Base-by-base conservation (phyloP, 2,329 filamentous ascomycete genomes). In the Cylindrodendrum hubeiense region DNA sequence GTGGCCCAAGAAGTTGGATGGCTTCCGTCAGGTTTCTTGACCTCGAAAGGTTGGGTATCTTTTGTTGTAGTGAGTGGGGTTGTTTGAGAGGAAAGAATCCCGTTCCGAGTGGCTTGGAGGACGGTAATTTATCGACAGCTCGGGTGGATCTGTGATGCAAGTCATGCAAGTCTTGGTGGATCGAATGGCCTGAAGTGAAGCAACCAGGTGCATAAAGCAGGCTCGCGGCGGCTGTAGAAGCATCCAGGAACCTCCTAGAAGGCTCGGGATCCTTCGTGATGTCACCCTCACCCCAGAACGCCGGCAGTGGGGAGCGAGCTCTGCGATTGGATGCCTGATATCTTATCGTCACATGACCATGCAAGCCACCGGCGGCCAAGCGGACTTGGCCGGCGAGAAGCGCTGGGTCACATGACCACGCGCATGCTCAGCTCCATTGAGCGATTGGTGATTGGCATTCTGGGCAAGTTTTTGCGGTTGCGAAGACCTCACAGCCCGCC, bases 171-270 rank as follows among this genome's bases (percentile, higher is more conserved):
- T 39, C 54, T 52, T 65, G 39, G 66, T 62, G 62, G 67, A 68
- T 37, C 39, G 53, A 60, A 67, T 67, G 50, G 51, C 55, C 43
- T 64, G 67, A 60, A 33, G 55, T 67, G 71, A 75, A 68, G 66
- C 62, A 69, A 65, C 70, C 58, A 63, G 73, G 63, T 68, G 63
- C 67, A 60, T 53, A 63, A 66, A 70, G 74, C 68, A 71, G 49
- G 53, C 66, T 71, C 71, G 67, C 65, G 65, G 70, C 65, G 65
- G 67, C 63, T 68, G 66, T 74, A 69, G 76, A 78, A 76, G 67
- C 59, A 67, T 65, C 70, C 65, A 70, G 68, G 76, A 77, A 78
- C 53, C 74, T 72, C 67, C 75, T 71, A 69, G 77, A 76, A 79
- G 67, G 73, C 70, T 68, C 69, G 49, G 69, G 77, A 71, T 33